Conservation (phyloP, 2,329 filamentous ascomycete genomes). For the Zymoseptoria tritici region DNA sequence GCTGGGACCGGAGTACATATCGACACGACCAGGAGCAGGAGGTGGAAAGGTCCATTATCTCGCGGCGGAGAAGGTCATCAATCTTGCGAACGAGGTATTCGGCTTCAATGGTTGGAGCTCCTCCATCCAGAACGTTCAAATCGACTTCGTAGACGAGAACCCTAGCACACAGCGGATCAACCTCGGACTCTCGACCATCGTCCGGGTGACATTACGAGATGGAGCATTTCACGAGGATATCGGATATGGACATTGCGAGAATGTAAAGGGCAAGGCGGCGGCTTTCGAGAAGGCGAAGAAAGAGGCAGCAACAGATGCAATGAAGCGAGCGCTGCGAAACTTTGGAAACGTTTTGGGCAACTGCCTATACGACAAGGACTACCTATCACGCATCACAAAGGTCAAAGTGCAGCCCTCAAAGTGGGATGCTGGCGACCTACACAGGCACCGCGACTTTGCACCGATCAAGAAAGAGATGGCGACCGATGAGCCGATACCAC, state of each 20-base stretch:
- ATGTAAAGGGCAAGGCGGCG: conserved; percentile 87
- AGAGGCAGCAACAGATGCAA: conserved; percentile 86
- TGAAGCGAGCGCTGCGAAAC: conserved; percentile 81
- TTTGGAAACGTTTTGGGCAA: conserved; percentile 98
- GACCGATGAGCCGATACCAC: conserved; percentile 7
- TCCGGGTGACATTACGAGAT: conserved; percentile 82
- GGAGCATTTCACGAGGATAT: conserved; percentile 98
- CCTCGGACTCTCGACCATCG: conserved; percentile 80
- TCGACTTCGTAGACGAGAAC: conserved; percentile 91
- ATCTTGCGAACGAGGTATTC: conserved; percentile 89
- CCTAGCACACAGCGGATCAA: conserved; percentile 69
- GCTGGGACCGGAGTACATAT: conserved; percentile 92
- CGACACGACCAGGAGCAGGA: conserved; percentile 71
- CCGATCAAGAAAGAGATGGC: conserved; percentile 50
- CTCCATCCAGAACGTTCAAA: conserved; percentile 86
- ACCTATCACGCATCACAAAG: conserved; percentile 80
- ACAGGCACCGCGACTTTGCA: conserved; percentile 70
- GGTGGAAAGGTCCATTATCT: conserved; percentile 88
- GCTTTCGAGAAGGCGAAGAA: conserved; percentile 99
- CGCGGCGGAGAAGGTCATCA: conserved; percentile 93
- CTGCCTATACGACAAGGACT: conserved; percentile 96
- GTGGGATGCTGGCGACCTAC: conserved; percentile 71
- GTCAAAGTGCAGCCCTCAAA: conserved; percentile 71
- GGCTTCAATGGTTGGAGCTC: conserved; percentile 98
- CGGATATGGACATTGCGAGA: conserved; percentile 94